phyloP scores from a whole-genome alignment of 257 asterid species.

The Solanum clarkiae region DNA sequence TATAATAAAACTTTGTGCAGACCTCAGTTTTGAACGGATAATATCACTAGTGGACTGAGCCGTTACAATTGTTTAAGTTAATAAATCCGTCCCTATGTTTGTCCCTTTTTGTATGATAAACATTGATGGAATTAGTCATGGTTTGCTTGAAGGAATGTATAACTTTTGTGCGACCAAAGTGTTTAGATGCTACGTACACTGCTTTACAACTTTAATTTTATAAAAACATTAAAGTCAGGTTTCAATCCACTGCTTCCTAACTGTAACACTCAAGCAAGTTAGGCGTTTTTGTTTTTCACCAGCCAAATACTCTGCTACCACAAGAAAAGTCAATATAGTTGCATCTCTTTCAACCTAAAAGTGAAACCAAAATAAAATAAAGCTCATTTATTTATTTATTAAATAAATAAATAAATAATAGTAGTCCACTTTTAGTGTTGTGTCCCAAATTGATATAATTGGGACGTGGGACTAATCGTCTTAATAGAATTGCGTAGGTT shows the following conservation, averaged over 20 bases:
- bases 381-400: background rate
- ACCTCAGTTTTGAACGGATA: rapidly evolving
- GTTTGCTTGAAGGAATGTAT: background rate
- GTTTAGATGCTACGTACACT: background rate
- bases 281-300: background rate
- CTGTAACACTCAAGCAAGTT: background rate
- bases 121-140: background rate
- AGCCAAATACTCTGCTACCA: background rate
- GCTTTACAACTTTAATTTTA: background rate
- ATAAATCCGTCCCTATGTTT: background rate
- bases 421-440: background rate
- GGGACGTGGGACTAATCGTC: background rate
- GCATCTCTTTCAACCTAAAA: background rate
- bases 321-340: background rate
- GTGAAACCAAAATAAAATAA: background rate
- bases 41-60: no score
- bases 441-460: background rate
- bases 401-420: background rate
- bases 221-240: background rate
- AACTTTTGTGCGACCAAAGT: background rate
- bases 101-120: background rate
- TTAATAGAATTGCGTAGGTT: background rate
- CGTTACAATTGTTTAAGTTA: no score
- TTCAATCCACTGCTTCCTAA: background rate
- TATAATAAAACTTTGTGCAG: no score